Base-by-base conservation (phyloP, 768 basidiomycete species). In the Mycena venus region DNA sequence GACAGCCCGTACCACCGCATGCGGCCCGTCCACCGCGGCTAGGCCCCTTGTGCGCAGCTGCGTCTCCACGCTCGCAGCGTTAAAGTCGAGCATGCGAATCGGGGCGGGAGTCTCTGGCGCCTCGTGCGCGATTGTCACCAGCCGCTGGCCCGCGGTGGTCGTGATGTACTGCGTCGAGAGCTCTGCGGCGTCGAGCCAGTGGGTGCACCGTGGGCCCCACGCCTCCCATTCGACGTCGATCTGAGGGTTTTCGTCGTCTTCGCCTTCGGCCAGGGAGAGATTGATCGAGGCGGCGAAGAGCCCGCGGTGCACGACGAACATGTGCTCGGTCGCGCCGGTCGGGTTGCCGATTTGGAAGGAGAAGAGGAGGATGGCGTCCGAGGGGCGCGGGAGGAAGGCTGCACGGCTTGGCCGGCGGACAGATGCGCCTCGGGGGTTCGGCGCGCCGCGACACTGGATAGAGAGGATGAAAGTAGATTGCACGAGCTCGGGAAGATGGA, bases 171-270 rank as follows among this genome's bases (percentile, higher is more conserved):
- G 71, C 38, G 19, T 60, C 27, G 62, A 55, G 23, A 66, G 11
- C 27, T 21, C 21, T 2, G 8, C 15, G 8, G 55, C 68, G 32
- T 70, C 58, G 38, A 76, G 34, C 71, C 71, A 76, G 40, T 72
- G 71, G 2, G 63, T 36, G 32, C 72, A 72, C 6, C 9, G 32
- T 34, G 68, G 68, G 62, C 75, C 75, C 75, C 75, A 76, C 14
- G 7, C 25, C 12, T 27, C n/a, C 71, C 72, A 74, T 17, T 19
- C 8, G 9, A 69, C 23, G 61, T 31, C 49, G 25, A 31, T 36
- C 56, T n/a, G n/a, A n/a, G n/a, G n/a, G n/a, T n/a, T n/a, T n/a
- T n/a, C n/a, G n/a, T n/a, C n/a, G n/a, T n/a, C n/a, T n/a, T n/a
- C n/a, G 29, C 2, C 55, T 3, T 17, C 10, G 21, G 11, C 19